Percentiles rank a stretch among this genome's conserved stretches.
phyloP scores from a whole-genome alignment of 164 flowering plant genomes.

The Taxillus chinensis region DNA sequence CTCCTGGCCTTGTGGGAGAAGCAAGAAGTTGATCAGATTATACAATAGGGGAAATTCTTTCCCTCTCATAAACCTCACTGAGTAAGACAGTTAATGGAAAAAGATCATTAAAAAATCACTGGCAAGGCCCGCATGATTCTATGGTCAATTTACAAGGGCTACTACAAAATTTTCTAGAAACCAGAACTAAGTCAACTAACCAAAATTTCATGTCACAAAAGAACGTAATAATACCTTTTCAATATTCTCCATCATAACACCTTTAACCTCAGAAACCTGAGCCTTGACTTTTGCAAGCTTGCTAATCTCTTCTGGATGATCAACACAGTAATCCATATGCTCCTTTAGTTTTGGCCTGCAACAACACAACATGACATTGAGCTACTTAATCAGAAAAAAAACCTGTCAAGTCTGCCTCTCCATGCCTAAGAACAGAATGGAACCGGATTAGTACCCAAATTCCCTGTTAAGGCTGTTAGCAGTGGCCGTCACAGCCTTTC shows the following conservation, averaged over 20 bases:
- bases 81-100: too few species aligned
- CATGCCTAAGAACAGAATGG: background rate
- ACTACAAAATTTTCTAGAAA: too few species aligned
- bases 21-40: too few species aligned
- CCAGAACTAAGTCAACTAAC: too few species aligned
- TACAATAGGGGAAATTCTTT: too few species aligned
- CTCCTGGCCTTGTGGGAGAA: too few species aligned
- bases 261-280: constrained; percentile 89
- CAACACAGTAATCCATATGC: constrained; percentile 83
- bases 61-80: too few species aligned
- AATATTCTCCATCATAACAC: constrained; percentile 93
- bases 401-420: background rate
- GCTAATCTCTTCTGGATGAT: constrained; percentile 85
- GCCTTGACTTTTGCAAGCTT: constrained; percentile 85
- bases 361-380: background rate
- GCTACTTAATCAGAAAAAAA: background rate
- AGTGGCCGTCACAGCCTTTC: constrained; percentile 27
- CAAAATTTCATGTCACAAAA: too few species aligned
- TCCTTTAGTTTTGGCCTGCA: constrained; percentile 73
- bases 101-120: too few species aligned
- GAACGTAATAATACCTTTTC: constrained; percentile 46
- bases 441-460: constrained; percentile 22
- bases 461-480: constrained; percentile 32
- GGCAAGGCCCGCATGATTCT: too few species aligned
- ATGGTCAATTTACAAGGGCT: too few species aligned